Conservation (phyloP, 1,284 basidiomycete genomes). For the Macrocystidia cucumis region DNA sequence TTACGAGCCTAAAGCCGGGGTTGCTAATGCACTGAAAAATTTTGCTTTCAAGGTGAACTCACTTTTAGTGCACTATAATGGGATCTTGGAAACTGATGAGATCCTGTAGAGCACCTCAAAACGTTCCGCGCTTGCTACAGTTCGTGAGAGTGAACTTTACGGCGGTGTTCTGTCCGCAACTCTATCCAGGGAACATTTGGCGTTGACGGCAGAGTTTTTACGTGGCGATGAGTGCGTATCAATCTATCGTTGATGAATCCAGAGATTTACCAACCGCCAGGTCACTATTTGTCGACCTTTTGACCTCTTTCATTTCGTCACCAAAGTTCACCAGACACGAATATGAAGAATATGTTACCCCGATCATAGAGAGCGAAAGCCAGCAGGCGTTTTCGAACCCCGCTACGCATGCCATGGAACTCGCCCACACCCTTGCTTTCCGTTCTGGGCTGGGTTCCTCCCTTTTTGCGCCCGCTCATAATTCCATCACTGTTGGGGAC, state of each 20-base stretch:
- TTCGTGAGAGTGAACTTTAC: conserved; percentile 91
- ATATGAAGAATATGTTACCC: conserved; percentile 79
- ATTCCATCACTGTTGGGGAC: conserved; percentile 55
- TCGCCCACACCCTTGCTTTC: conserved; percentile 87
- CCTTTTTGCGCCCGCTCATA: conserved; percentile 73
- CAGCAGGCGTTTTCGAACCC: conserved; percentile 57
- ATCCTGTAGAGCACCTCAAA: conserved; percentile 63
- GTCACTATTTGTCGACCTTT: conserved; percentile 79
- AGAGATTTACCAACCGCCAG: conserved; percentile 31
- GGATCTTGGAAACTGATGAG: conserved; percentile 1
- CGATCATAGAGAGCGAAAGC: conserved; percentile 67
- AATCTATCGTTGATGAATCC: conserved; percentile 2
- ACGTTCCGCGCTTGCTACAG: conserved; percentile 85
- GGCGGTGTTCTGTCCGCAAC: conserved; percentile 89
- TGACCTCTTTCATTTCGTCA: conserved; percentile 78
- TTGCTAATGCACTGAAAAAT: conserved; percentile 91
- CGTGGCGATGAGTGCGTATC: conserved; percentile 92
- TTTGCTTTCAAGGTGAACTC: conserved; percentile 88
- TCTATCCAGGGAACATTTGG: conserved; percentile 86
- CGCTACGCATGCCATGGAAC: conserved; percentile 64
- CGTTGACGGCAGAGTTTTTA: conserved; percentile 92
- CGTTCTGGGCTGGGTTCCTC: conserved; percentile 85
- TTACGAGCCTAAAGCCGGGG: conserved; percentile 80
- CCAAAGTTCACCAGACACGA: conserved; percentile 84
- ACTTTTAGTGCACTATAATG: conserved; percentile 1